Percentiles rank a stretch among this genome's conserved stretches.
Evolutionary conservation across 1,284 basidiomycete species (phyloP).

Genomic region (Moesziomyces parantarcticus): DNA sequence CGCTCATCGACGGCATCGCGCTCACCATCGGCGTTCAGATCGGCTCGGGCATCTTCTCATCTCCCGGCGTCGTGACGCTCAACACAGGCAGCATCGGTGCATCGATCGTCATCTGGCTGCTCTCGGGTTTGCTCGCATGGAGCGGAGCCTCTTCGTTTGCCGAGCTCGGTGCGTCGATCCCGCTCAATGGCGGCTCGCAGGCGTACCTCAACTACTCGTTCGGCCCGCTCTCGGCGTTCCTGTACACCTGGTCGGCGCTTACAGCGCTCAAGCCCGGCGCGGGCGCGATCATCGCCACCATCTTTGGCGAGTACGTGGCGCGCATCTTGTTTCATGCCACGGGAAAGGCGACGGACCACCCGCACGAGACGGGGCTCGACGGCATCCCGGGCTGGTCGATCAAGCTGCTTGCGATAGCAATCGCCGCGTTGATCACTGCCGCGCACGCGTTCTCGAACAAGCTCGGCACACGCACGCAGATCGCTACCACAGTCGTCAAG

Average conservation of each 20-base stretch:
- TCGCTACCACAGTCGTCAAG: conserved; percentile 88
- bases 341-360: conserved; percentile 71
- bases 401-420: conserved; percentile 83
- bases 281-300: conserved; percentile 72
- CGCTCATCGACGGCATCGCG: conserved; percentile 47
- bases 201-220: conserved; percentile 83
- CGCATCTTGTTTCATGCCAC: conserved; percentile 70
- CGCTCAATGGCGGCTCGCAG: conserved; percentile 71
- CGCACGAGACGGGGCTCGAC: conserved; percentile 76
- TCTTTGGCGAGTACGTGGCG: conserved; percentile 81
- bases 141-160: conserved; percentile 76
- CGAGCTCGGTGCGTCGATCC: conserved; percentile 70
- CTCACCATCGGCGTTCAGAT: conserved; percentile 66
- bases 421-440: conserved; percentile 78
- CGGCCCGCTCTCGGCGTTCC: conserved; percentile 76
- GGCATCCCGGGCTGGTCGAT: conserved; percentile 91
- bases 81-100: conserved; percentile 63
- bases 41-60: conserved; percentile 66
- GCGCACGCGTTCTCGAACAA: conserved; percentile 83
- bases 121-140: conserved; percentile 61
- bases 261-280: conserved; percentile 72
- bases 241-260: conserved; percentile 68
- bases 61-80: conserved; percentile 64
- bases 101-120: conserved; percentile 61
- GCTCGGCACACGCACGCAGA: conserved; percentile 82